Conservation (phyloP, 2,329 filamentous ascomycete genomes). For the Rasamsonia emersonii region DNA sequence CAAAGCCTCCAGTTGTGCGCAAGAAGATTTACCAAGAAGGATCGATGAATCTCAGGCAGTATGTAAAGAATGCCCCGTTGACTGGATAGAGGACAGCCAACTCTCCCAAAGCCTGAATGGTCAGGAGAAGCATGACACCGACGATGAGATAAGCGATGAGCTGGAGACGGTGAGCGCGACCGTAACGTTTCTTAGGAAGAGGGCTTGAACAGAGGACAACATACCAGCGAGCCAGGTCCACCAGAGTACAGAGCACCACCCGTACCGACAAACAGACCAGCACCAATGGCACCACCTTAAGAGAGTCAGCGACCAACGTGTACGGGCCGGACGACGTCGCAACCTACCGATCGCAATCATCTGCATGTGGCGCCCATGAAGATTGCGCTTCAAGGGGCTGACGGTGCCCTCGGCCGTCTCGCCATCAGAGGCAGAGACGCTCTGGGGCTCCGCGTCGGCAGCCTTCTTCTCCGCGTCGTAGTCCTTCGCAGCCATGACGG, state of each 20-base stretch:
- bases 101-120: slow-evolving; percentile 53
- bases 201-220: not conserved
- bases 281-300: slow-evolving; percentile 28
- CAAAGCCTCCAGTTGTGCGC: too few species aligned
- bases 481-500: too few species aligned
- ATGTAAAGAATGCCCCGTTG: slow-evolving; percentile 56
- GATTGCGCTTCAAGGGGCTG: slow-evolving; percentile 18
- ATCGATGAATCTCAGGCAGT: slow-evolving; percentile 53
- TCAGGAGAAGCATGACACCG: slow-evolving; percentile 50
- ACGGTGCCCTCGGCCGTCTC: slow-evolving; percentile 10
- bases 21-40: slow-evolving; percentile 40
- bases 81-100: slow-evolving; percentile 54
- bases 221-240: slow-evolving; percentile 26
- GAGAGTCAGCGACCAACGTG: slow-evolving; percentile 2
- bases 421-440: too few species aligned
- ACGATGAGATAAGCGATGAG: slow-evolving; percentile 44
- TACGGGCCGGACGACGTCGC: not conserved
- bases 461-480: too few species aligned
- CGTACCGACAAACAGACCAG: slow-evolving; percentile 35
- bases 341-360: slow-evolving; percentile 31
- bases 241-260: slow-evolving; percentile 27
- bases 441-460: too few species aligned
- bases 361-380: slow-evolving; percentile 28
- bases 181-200: not conserved
- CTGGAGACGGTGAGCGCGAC: not conserved